Percentiles rank a stretch among this genome's conserved stretches.
phyloP scores from a whole-genome alignment of 495 filamentous ascomycete genomes.

The Aspergillus sclerotioniger region DNA sequence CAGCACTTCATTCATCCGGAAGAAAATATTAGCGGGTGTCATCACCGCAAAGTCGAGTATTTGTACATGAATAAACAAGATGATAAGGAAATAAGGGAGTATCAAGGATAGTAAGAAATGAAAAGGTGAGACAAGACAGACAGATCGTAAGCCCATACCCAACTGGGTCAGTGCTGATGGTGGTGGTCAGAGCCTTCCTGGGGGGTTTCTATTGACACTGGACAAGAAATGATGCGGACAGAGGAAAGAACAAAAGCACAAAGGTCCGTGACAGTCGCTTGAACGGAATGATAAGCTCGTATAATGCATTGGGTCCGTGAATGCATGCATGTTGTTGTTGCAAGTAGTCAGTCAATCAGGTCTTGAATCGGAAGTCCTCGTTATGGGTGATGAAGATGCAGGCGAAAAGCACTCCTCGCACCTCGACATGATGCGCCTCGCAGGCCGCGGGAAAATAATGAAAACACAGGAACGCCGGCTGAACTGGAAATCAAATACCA shows the following conservation, averaged over 20 bases:
- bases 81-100: background rate
- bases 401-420: slow-evolving; percentile 11
- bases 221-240: slow-evolving; percentile 5
- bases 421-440: background rate
- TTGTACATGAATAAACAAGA: background rate
- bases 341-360: slow-evolving; percentile 10
- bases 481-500: slow-evolving; percentile 23
- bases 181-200: background rate
- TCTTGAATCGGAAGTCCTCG: slow-evolving; percentile 12
- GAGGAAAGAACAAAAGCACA: slow-evolving; percentile 13
- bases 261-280: slow-evolving; percentile 10
- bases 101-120: slow-evolving; percentile 7
- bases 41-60: background rate
- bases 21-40: background rate
- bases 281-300: slow-evolving; percentile 10
- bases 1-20: background rate
- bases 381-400: slow-evolving; percentile 11
- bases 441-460: background rate
- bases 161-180: background rate
- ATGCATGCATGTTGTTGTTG: slow-evolving; percentile 12
- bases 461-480: slow-evolving; percentile 32
- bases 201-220: background rate
- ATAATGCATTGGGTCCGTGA: slow-evolving; percentile 17
- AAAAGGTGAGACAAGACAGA: background rate
- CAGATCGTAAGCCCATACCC: background rate